Conservation (phyloP, 2,329 filamentous ascomycete genomes). For the Rutstroemia sp. region DNA sequence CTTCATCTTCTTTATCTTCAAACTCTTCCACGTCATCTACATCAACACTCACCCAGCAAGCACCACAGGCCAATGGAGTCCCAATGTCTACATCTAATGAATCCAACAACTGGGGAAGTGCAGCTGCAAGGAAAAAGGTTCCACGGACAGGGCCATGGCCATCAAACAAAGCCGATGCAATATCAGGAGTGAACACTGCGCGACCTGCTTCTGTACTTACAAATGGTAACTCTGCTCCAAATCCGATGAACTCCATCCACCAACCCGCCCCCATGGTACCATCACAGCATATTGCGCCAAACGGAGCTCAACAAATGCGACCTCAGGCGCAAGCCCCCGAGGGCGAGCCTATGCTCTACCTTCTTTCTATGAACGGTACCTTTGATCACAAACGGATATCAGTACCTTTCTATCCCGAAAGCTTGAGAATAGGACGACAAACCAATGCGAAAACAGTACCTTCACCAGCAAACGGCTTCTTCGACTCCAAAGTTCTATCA, state of each 20-base stretch:
- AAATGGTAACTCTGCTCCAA: slow-evolving; percentile 50
- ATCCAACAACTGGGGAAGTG: slow-evolving; percentile 29
- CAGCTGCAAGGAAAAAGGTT: slow-evolving; percentile 41
- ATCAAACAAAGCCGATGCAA: slow-evolving; percentile 56
- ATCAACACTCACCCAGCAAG: slow-evolving; percentile 56
- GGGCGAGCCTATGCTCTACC: slow-evolving; percentile 70
- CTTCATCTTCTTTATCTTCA: slow-evolving; percentile 65
- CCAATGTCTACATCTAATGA: slow-evolving; percentile 23
- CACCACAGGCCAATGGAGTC: slow-evolving; percentile 54
- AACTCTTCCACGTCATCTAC: slow-evolving; percentile 51
- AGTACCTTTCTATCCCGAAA: slow-evolving; percentile 90
- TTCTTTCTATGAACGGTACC: slow-evolving; percentile 87
- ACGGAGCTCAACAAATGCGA: slow-evolving; percentile 42
- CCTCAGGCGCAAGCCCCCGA: slow-evolving; percentile 35
- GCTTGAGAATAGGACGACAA: slow-evolving; percentile 86
- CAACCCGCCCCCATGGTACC: slow-evolving; percentile 51
- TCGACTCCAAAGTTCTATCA: slow-evolving; percentile 96
- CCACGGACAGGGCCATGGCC: slow-evolving; percentile 51
- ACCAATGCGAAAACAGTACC: slow-evolving; percentile 96
- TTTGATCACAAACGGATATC: slow-evolving; percentile 96
- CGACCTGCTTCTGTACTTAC: slow-evolving; percentile 54
- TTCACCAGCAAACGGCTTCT: slow-evolving; percentile 86
- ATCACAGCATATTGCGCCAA: slow-evolving; percentile 62
- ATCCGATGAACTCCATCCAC: slow-evolving; percentile 55
- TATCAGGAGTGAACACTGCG: slow-evolving; percentile 50